These are phyloP conservation scores for Saccharomyces hybrid DNA, from an alignment of 1,139 yeast genomes.

Conservation along the genomic window DNA sequence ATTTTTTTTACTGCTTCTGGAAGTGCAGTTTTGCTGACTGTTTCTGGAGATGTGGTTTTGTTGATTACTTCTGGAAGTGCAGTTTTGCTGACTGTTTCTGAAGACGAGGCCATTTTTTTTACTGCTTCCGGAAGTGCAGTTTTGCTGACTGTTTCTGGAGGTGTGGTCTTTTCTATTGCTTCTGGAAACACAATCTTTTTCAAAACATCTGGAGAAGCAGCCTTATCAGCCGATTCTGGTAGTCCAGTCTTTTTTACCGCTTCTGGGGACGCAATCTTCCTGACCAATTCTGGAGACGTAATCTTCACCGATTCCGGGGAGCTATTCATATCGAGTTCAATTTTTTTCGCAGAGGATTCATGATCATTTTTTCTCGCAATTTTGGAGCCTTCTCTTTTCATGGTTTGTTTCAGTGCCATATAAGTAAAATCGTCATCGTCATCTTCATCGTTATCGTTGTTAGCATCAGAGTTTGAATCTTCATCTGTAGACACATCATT, in stretches of 20 bases:
- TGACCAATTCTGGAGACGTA: neutral
- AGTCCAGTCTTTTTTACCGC: neutral
- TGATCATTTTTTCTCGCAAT: neutral
- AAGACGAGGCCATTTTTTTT: neutral
- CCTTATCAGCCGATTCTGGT: neutral
- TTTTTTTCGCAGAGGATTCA: neutral
- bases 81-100: neutral
- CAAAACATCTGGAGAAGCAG: neutral
- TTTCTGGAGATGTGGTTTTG: neutral
- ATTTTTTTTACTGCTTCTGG: neutral
- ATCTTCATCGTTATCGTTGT: constrained; percentile 6
- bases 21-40: neutral
- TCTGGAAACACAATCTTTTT: neutral
- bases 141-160: neutral
- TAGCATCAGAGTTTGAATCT: constrained; percentile 2
- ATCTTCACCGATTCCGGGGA: neutral
- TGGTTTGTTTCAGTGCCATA: constrained; percentile 10
- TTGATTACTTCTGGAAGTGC: neutral
- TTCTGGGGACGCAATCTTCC: neutral
- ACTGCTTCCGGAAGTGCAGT: neutral
- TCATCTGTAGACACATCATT: neutral
- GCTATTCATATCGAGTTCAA: neutral
- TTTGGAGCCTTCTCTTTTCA: constrained; percentile 7
- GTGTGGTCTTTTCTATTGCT: neutral
- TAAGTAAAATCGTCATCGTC: constrained; percentile 13